Percentiles rank a stretch among this genome's conserved stretches.
These are phyloP conservation scores for Diaporthe ilicicola DNA, from an alignment of 2,329 filamentous ascomycete genomes.

Conservation along the genomic window DNA sequence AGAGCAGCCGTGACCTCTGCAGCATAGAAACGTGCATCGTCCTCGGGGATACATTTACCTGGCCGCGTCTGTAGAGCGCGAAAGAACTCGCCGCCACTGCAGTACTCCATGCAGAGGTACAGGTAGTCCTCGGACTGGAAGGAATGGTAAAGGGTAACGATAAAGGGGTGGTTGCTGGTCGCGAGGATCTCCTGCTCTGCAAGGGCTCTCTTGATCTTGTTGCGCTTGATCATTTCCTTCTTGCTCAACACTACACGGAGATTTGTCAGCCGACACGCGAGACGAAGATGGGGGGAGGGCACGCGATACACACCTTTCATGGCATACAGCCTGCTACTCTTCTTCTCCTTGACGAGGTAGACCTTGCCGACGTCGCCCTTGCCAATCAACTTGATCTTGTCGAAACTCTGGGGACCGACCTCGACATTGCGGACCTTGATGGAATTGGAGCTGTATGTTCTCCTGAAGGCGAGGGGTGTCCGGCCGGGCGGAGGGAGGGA, in stretches of 20 bases:
- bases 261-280: conserved; percentile 46
- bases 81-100: conserved; percentile 98
- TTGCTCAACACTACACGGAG: conserved; percentile 83
- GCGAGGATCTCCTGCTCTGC: conserved; percentile 98
- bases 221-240: conserved; percentile 99
- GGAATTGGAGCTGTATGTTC: conserved; percentile 98
- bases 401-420: conserved; percentile 93
- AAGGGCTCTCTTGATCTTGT: conserved; percentile 98
- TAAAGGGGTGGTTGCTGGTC: conserved; percentile 98
- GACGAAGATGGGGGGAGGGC: neutral
- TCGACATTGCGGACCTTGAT: conserved; percentile 99
- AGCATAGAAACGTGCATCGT: conserved; percentile 96
- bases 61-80: conserved; percentile 93
- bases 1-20: conserved; percentile 96
- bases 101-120: conserved; percentile 99
- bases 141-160: conserved; percentile 97
- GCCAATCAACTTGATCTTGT: conserved; percentile 99
- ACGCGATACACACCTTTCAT: conserved; percentile 87
- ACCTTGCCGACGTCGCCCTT: conserved; percentile 99
- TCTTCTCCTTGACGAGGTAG: conserved; percentile 97
- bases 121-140: conserved; percentile 99
- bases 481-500: conserved; percentile 74
- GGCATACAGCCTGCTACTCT: conserved; percentile 91
- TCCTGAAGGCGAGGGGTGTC: conserved; percentile 79
- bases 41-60: conserved; percentile 96